Evolutionary conservation across 345 rosid species (phyloP), one percentile per base, ranked within the genome.

Genomic region (Aquilaria sinensis): DNA sequence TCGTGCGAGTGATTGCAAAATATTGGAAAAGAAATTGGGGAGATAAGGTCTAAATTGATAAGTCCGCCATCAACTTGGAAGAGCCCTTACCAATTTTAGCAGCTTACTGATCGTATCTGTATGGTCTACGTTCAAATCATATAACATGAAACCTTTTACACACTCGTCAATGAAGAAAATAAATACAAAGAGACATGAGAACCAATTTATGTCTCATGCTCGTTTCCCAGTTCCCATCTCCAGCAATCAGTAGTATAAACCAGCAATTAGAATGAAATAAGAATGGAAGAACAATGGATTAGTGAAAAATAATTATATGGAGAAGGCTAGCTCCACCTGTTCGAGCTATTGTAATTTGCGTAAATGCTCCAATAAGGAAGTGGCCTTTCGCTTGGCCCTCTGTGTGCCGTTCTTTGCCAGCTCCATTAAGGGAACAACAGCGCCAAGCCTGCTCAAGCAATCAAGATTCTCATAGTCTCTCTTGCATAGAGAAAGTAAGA

Each of bases 331-430:
- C 60, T n/a, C 57, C 46, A 46, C 72, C 69, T 48, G 68, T 72
- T 66, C 73, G 55, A 31, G 80, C 43, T 37, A 9, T 47, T 75
- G 76, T 68, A 68, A 67, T 64, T 78, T 84, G 60, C 71, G 80
- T 51, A 91, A 81, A 75, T 73, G 91, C 78, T 85, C 97, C 67
- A 95, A 71, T 80, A 95, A 69, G 50, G 86, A 84, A 34, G 72
- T 68, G 53, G 97, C 97, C 79, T 88, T 91, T 47, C 89, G 63
- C 69, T 87, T 85, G 30, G 96, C 96, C 78, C 97, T 85, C 78
- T 89, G 96, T 2, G 97, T 86, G n/a, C 99, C 99, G 37, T 68
- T 77, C 66, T 72, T 83, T 10, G 96, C 67, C 11, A 95, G 85
- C 78, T 91, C 97, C 31, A 80, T 87, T 72, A 95, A 76, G 3